Conservation (phyloP, 345 rosid species). For the Bretschneidera sinensis region DNA sequence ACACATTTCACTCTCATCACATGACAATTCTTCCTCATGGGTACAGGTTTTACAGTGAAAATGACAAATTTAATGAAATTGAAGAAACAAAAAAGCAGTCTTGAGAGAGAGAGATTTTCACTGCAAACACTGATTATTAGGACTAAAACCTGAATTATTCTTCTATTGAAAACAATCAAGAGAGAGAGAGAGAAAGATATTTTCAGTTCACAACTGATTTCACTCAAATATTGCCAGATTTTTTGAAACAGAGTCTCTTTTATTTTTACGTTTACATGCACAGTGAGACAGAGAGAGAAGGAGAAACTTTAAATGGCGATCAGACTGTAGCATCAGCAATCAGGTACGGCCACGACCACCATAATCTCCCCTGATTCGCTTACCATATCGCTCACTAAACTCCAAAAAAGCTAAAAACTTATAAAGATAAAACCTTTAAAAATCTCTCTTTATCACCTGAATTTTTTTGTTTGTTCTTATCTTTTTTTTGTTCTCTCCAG, state of each 20-base stretch:
- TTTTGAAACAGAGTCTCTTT: slow-evolving; percentile 16
- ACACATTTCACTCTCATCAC: not conserved
- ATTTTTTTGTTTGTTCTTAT: not conserved
- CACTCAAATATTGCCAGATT: slow-evolving; percentile 3
- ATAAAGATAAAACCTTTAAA: not conserved
- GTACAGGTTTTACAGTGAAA: not conserved
- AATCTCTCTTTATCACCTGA: not conserved
- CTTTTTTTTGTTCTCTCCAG: no score
- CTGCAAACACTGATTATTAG: not conserved
- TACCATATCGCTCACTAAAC: no score
- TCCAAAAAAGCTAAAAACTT: not conserved
- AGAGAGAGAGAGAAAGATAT: not conserved
- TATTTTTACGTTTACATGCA: slow-evolving; percentile 20
- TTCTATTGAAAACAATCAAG: slow-evolving; percentile 1
- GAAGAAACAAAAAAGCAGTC: not conserved
- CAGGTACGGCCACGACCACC: slow-evolving; percentile 30
- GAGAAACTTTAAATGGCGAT: slow-evolving; percentile 27
- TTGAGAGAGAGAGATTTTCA: slow-evolving; percentile 14
- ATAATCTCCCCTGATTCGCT: slow-evolving; percentile 3
- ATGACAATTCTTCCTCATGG: not conserved
- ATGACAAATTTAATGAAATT: not conserved
- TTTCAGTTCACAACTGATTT: not conserved
- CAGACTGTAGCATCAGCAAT: slow-evolving; percentile 22
- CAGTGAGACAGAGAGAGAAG: slow-evolving; percentile 1
- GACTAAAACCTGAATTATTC: not conserved